These are phyloP conservation scores for Pelargonium nanum DNA, from an alignment of 345 rosid genomes.

Conservation along the genomic window DNA sequence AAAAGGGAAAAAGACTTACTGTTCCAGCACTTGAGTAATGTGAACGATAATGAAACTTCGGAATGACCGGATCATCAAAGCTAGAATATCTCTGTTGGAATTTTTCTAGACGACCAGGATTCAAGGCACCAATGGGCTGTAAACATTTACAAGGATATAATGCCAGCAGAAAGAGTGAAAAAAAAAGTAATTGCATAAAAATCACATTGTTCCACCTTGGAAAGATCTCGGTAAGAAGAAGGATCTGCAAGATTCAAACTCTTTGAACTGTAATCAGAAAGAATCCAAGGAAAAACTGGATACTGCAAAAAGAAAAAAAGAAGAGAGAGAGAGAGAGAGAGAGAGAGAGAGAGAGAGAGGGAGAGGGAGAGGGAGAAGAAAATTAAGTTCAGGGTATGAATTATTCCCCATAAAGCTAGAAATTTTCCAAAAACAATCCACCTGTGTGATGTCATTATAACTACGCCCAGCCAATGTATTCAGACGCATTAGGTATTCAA, in stretches of 20 bases:
- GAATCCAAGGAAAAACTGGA: constrained; percentile 99
- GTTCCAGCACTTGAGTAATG: constrained; percentile 98
- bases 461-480: constrained; percentile 98
- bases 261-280: constrained; percentile 71
- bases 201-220: constrained; percentile 53
- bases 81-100: constrained; percentile 94
- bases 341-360: no score
- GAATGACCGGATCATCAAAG: constrained; percentile 95
- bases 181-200: constrained; percentile 14
- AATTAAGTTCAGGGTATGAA: not conserved
- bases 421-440: constrained; percentile 13
- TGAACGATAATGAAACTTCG: constrained; percentile 96
- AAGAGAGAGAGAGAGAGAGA: no score
- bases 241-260: constrained; percentile 73
- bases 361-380: no score
- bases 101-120: constrained; percentile 66
- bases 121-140: constrained; percentile 97
- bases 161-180: constrained; percentile 13
- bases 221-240: constrained; percentile 84
- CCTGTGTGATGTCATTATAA: constrained; percentile 99
- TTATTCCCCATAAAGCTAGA: not conserved
- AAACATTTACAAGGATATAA: constrained; percentile 17
- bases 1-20: constrained; percentile 38
- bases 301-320: constrained; percentile 50
- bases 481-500: constrained; percentile 90